A percentile compares a stretch with the other conserved stretches of the same genome.
Evolutionary conservation across 2,329 filamentous ascomycete species (phyloP).

Genomic region (Emmonsiellopsis sp.): DNA sequence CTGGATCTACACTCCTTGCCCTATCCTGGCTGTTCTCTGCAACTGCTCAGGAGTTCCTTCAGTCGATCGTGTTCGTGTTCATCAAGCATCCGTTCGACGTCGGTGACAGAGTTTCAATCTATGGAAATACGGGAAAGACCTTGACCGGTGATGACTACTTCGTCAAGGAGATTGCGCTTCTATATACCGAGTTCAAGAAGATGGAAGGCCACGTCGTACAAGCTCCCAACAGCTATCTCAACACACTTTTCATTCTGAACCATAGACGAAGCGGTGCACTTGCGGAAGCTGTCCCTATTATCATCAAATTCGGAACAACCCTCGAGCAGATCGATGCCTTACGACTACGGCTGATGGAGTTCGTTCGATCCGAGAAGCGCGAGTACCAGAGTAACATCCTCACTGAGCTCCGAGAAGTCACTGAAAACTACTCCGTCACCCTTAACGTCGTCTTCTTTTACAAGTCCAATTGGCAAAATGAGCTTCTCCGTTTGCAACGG

Average conservation of each 20-base stretch:
- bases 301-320: constrained; percentile 82
- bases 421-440: constrained; percentile 74
- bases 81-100: constrained; percentile 97
- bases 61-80: constrained; percentile 91
- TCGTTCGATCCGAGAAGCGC: constrained; percentile 74
- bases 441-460: constrained; percentile 96
- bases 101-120: constrained; percentile 83
- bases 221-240: constrained; percentile 87
- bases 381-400: constrained; percentile 82
- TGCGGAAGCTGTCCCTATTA: constrained; percentile 74
- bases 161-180: constrained; percentile 82
- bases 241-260: constrained; percentile 89
- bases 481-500: constrained; percentile 76
- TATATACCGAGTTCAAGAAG: constrained; percentile 98
- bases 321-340: constrained; percentile 74
- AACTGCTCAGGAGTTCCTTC: constrained; percentile 79
- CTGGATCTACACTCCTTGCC: constrained; percentile 77
- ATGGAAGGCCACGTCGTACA: constrained; percentile 96
- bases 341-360: constrained; percentile 70
- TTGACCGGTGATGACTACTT: constrained; percentile 88
- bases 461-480: constrained; percentile 95
- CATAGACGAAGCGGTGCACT: constrained; percentile 82
- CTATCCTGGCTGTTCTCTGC: constrained; percentile 88
- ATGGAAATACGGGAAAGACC: constrained; percentile 74
- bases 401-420: constrained; percentile 70